Evolutionary conservation across 257 asterid genomes (phyloP).

Genomic region (Cynanchum wilfordii): DNA sequence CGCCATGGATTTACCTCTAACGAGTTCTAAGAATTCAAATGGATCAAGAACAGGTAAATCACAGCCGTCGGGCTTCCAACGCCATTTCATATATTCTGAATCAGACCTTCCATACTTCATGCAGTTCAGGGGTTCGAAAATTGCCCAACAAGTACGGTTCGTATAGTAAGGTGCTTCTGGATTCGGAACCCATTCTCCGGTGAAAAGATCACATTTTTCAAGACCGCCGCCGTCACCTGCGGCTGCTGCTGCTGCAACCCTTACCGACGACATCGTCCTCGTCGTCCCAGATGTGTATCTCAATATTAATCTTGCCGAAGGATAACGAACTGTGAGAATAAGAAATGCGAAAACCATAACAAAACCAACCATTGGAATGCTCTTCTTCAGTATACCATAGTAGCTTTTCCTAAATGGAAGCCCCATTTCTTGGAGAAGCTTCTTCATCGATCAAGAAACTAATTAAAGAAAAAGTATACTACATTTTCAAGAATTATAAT

Average conservation of each 20-base stretch:
- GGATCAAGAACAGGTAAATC: constrained; percentile 26
- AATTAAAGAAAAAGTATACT: not conserved
- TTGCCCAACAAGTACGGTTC: constrained; percentile 24
- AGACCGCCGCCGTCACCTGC: not conserved
- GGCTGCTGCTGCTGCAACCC: not conserved
- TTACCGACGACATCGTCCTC: not conserved
- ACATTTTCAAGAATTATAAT: not conserved
- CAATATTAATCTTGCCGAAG: not conserved
- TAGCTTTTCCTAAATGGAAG: not conserved
- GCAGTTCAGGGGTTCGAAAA: constrained; percentile 31
- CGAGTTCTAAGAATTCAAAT: constrained; percentile 20
- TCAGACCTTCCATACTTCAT: constrained; percentile 33
- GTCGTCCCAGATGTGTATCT: not conserved
- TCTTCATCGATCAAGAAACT: not conserved
- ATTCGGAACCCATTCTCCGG: constrained; percentile 30
- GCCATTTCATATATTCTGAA: constrained; percentile 28
- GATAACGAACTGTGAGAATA: constrained; percentile 16
- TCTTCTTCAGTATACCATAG: constrained; percentile 4
- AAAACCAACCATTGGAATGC: not conserved
- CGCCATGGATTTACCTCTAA: constrained; percentile 30
- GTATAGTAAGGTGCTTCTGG: constrained; percentile 30
- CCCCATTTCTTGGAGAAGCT: constrained; percentile 3
- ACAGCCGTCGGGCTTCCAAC: constrained; percentile 31
- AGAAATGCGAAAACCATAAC: not conserved
- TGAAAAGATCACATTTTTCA: constrained; percentile 21